These are phyloP conservation scores for Aspergillus unguis DNA, from an alignment of 2,329 filamentous ascomycete species.

Conservation along the genomic window DNA sequence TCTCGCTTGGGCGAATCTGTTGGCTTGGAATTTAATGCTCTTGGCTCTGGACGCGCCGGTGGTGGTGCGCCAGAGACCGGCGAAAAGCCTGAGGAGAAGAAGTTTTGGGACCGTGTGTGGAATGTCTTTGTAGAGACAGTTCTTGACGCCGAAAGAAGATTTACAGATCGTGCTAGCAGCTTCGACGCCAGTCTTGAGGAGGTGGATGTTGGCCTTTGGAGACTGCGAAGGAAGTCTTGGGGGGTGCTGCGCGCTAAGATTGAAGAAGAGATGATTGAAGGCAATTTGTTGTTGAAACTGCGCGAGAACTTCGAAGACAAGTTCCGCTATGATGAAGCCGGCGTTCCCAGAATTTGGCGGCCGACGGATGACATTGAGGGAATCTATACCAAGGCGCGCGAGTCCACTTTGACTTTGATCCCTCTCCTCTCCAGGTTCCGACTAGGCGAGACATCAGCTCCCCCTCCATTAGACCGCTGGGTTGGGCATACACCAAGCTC, in stretches of 20 bases:
- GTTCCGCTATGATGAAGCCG: constrained; percentile 93
- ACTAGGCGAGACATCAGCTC: constrained; percentile 67
- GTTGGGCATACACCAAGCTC: constrained; percentile 73
- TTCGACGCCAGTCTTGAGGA: constrained; percentile 91
- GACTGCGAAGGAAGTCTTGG: constrained; percentile 91
- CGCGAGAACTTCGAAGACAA: constrained; percentile 99
- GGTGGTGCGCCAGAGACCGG: constrained; percentile 74
- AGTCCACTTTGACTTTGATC: constrained; percentile 87
- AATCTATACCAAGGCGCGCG: constrained; percentile 84
- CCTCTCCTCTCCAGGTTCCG: constrained; percentile 84
- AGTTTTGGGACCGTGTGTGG: constrained; percentile 97
- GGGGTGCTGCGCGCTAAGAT: constrained; percentile 83
- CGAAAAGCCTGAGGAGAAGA: constrained; percentile 73
- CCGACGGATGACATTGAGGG: constrained; percentile 97
- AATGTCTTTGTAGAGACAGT: constrained; percentile 77
- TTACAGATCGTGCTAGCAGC: constrained; percentile 83
- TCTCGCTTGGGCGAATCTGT: constrained; percentile 82
- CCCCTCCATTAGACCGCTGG: constrained; percentile 80
- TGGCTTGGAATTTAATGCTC: constrained; percentile 91
- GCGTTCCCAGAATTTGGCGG: constrained; percentile 93
- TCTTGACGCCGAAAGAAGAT: constrained; percentile 77
- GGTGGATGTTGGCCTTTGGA: constrained; percentile 88
- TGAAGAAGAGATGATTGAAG: constrained; percentile 97
- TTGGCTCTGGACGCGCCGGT: constrained; percentile 82
- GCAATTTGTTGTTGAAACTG: constrained; percentile 90